phyloP scores from a whole-genome alignment of 768 basidiomycete species.

The Collybia sp. region DNA sequence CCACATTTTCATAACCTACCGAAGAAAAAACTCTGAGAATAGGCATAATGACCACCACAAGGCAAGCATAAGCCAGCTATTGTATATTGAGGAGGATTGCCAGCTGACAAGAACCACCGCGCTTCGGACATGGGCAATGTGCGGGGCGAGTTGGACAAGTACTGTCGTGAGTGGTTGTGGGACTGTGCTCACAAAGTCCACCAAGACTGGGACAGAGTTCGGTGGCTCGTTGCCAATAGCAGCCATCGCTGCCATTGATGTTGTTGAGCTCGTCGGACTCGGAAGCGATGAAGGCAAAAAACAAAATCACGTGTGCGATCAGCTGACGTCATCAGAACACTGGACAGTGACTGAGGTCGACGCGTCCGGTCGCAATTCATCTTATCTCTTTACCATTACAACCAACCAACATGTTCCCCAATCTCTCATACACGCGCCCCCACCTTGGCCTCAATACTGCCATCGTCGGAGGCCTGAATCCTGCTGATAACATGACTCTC shows the following conservation, averaged over 20 bases:
- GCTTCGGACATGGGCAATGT: constrained; percentile 38
- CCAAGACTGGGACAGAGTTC: constrained; percentile 13
- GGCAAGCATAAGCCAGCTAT: constrained; percentile 63
- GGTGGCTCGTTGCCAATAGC: not conserved
- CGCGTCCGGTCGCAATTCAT: too few relatives aligned
- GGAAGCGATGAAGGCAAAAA: too few relatives aligned
- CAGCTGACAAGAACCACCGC: constrained; percentile 51
- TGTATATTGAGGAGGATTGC: constrained; percentile 45
- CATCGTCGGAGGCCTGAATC: too few relatives aligned
- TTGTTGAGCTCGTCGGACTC: too few relatives aligned
- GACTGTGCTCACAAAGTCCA: constrained; percentile 52
- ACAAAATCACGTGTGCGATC: too few relatives aligned
- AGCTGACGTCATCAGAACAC: too few relatives aligned
- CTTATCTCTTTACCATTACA: too few relatives aligned
- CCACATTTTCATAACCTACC: constrained; percentile 7
- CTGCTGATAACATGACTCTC: too few relatives aligned
- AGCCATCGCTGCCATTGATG: not conserved
- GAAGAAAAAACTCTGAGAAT: constrained; percentile 43
- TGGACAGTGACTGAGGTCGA: too few relatives aligned
- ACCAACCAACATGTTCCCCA: too few relatives aligned
- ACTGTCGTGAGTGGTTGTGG: constrained; percentile 58
- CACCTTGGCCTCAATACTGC: too few relatives aligned
- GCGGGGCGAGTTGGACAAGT: constrained; percentile 58
- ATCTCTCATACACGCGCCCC: too few relatives aligned
- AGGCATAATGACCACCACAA: constrained; percentile 79